phyloP scores from a whole-genome alignment of 495 filamentous ascomycete genomes.

The Aspergillus funiculosus region DNA sequence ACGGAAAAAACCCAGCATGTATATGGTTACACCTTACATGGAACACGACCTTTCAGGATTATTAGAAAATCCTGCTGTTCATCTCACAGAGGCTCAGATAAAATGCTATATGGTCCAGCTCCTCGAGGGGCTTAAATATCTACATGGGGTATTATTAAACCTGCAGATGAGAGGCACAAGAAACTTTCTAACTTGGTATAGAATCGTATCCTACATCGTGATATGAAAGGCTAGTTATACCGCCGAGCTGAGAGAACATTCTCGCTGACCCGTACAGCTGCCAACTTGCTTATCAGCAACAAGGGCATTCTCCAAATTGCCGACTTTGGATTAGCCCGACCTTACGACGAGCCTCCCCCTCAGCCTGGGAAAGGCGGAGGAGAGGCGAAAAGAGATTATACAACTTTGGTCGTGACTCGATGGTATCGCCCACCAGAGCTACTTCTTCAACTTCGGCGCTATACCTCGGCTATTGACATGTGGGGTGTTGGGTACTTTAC shows the following conservation, averaged over 20 bases:
- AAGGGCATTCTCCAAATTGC: conserved; percentile 90
- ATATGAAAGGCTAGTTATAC: conserved; percentile 70
- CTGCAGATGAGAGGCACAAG: neutral
- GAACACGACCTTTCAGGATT: conserved; percentile 96
- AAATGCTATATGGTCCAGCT: conserved; percentile 98
- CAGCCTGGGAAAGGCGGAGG: conserved; percentile 75
- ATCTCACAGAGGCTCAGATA: conserved; percentile 81
- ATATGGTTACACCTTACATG: conserved; percentile 99
- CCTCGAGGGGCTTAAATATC: conserved; percentile 78
- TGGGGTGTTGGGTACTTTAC: conserved; percentile 83
- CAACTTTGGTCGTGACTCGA: conserved; percentile 85
- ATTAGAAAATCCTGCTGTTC: conserved; percentile 86
- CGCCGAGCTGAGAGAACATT: neutral
- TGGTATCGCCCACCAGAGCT: conserved; percentile 98
- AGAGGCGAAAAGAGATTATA: conserved; percentile 85
- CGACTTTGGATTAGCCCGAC: conserved; percentile 91
- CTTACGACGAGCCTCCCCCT: conserved; percentile 83
- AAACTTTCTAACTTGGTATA: conserved; percentile 23
- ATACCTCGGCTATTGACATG: conserved; percentile 95
- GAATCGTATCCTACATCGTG: conserved; percentile 84
- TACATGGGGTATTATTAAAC: conserved; percentile 60
- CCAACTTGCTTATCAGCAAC: conserved; percentile 96
- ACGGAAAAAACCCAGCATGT: conserved; percentile 80
- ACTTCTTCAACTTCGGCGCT: conserved; percentile 74
- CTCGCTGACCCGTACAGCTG: conserved; percentile 52